Evolutionary conservation across 2,329 filamentous ascomycete species (phyloP).

Genomic region (Pseudocercospora crystallina): DNA sequence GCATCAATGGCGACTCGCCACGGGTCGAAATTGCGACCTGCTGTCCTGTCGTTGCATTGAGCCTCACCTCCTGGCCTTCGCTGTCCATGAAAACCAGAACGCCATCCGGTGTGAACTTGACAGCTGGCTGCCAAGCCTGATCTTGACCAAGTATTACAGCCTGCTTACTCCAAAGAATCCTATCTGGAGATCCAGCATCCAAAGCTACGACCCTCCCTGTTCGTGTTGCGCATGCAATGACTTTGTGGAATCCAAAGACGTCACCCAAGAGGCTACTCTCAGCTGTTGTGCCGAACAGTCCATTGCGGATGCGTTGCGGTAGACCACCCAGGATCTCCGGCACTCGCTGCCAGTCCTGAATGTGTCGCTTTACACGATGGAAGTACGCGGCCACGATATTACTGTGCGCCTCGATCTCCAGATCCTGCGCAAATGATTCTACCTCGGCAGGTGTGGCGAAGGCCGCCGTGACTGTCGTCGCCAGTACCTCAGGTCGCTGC

Average conservation of each 20-base stretch:
- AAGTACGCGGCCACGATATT: constrained; percentile 80
- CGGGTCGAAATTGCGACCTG: constrained; percentile 17
- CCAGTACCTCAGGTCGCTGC: constrained; percentile 78
- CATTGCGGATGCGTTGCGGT: constrained; percentile 65
- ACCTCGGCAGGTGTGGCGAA: constrained; percentile 70
- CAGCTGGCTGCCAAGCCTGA: constrained; percentile 52
- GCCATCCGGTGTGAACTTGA: constrained; percentile 41
- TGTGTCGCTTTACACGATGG: constrained; percentile 79
- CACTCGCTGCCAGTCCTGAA: constrained; percentile 73
- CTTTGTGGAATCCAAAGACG: constrained; percentile 84
- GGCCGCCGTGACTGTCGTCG: constrained; percentile 73
- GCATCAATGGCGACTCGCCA: constrained; percentile 4
- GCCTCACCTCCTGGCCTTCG: constrained; percentile 50
- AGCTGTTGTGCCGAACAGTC: constrained; percentile 39
- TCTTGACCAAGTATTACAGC: constrained; percentile 58
- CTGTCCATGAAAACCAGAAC: constrained; percentile 21
- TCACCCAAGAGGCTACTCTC: constrained; percentile 60
- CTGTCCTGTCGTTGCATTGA: constrained; percentile 35
- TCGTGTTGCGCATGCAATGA: constrained; percentile 75
- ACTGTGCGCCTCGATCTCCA: constrained; percentile 83
- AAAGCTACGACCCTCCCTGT: constrained; percentile 78
- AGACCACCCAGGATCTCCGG: constrained; percentile 71
- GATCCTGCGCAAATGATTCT: constrained; percentile 70
- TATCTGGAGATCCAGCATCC: constrained; percentile 71
- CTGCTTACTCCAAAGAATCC: constrained; percentile 72